These are phyloP conservation scores for Hypomontagnella monticulosa DNA, from an alignment of 495 filamentous ascomycete species.

Conservation along the genomic window DNA sequence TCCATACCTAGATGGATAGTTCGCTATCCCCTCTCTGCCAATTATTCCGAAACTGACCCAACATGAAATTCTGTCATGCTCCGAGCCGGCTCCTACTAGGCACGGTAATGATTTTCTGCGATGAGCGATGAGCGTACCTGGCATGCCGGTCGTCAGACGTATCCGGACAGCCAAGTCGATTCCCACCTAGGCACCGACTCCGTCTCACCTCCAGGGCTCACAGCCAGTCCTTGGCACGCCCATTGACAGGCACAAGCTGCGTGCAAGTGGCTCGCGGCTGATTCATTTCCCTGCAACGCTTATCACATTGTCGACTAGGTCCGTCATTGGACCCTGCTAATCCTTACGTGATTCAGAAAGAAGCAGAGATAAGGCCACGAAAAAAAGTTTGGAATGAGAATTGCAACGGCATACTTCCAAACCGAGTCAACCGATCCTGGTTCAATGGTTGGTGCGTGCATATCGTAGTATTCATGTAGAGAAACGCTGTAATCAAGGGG, in stretches of 20 bases:
- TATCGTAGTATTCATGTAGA: conserved; percentile 7
- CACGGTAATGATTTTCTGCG: conserved; percentile 31
- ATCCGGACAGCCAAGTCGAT: conserved; percentile 7
- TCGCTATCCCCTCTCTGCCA: neutral
- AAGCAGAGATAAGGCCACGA: conserved; percentile 18
- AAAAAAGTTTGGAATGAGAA: neutral
- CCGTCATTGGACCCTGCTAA: conserved; percentile 8
- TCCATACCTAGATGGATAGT: no score
- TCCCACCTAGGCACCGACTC: neutral
- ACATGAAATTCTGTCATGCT: neutral
- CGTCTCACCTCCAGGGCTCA: conserved; percentile 24
- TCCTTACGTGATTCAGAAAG: conserved; percentile 3
- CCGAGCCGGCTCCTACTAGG: conserved; percentile 27
- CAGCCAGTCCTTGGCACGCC: conserved; percentile 8
- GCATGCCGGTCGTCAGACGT: conserved; percentile 10
- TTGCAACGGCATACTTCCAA: no score
- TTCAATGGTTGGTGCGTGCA: no score
- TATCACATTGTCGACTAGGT: neutral
- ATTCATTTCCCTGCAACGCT: conserved; percentile 12
- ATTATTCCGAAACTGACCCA: conserved; percentile 19
- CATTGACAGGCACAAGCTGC: neutral
- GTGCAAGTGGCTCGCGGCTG: conserved; percentile 13
- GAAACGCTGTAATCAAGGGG: neutral
- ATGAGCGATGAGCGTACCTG: neutral
- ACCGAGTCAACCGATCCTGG: no score